Evolutionary conservation across 2,329 filamentous ascomycete species (phyloP).

Genomic region (Pseudogymnoascus sp.): DNA sequence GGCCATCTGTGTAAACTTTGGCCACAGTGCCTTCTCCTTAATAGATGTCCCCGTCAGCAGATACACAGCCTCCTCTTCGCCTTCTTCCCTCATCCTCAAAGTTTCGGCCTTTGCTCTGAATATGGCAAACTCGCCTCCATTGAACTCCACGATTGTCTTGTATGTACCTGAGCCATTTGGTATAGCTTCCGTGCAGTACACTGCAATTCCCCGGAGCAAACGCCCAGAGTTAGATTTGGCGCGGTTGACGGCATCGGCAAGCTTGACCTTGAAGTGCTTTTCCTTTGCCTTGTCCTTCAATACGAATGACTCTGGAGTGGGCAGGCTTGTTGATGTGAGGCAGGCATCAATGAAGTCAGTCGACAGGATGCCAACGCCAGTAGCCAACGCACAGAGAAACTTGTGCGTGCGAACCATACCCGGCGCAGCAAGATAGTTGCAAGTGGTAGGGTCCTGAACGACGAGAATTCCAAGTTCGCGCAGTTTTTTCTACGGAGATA

Average conservation of each 20-base stretch:
- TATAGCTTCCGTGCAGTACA: slow-evolving; percentile 79
- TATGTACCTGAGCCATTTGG: slow-evolving; percentile 78
- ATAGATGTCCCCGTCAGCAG: slow-evolving; percentile 63
- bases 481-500: slow-evolving; percentile 57
- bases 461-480: slow-evolving; percentile 77
- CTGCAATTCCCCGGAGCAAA: slow-evolving; percentile 65
- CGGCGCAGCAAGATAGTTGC: slow-evolving; percentile 82
- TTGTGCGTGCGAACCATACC: slow-evolving; percentile 84
- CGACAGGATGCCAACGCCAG: slow-evolving; percentile 68
- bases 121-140: slow-evolving; percentile 73
- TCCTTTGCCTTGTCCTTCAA: slow-evolving; percentile 69
- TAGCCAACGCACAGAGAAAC: slow-evolving; percentile 80
- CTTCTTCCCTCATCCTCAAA: slow-evolving; percentile 46
- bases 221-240: slow-evolving; percentile 70
- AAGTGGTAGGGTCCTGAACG: slow-evolving; percentile 65
- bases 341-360: slow-evolving; percentile 72
- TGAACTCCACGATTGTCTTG: slow-evolving; percentile 76
- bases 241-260: slow-evolving; percentile 59
- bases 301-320: slow-evolving; percentile 56
- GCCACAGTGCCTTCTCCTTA: slow-evolving; percentile 69
- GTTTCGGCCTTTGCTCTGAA: slow-evolving; percentile 57
- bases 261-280: slow-evolving; percentile 58
- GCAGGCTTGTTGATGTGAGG: slow-evolving; percentile 55
- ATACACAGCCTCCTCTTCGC: slow-evolving; percentile 66
- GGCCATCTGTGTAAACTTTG: slow-evolving; percentile 72